Evolutionary conservation across 805 yeast genomes (phyloP), one percentile per base, ranked within the genome.

Genomic region (Alloascoidea hylecoeti): DNA sequence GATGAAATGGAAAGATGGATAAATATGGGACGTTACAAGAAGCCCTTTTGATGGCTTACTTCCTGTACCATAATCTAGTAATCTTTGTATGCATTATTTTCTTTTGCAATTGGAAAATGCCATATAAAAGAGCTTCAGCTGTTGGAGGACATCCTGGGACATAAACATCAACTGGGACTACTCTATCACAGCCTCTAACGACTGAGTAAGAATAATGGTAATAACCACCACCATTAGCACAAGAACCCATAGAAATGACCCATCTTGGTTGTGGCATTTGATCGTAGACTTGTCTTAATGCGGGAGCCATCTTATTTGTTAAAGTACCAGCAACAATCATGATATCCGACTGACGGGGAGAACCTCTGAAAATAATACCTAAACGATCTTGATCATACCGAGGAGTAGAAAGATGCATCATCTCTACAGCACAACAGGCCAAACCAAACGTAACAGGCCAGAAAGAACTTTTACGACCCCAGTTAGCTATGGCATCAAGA

Each of bases 131-230:
- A 2, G 94, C 94, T 63, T 83, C 95, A 39, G 88, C 71, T 16
- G 94, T 80, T 28, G 95, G 95, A 17, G 95, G 95, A 61, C 95
- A 83, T 5, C 95, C 95, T 15, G 95, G 95, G 39, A 83, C 94
- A 53, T 84, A 83, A 33, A 83, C 79, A 57, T 83, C 95, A 17
- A 83, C 94, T 13, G 95, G 95, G 34, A 84, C 78, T 40, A 83
- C 68, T 53, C 95, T 66, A 64, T 83, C 95, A 52, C 92, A 85
- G 37, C 95, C 95, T 55, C 95, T 70, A 16, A 84, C 94, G 17
- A 84, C 94, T 33, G 86, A 72, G 62, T 83, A 83, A 6, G 92
- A 79, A 61, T 83, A 83, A 59, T 83, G 94, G 63, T 83, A 83
- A 62, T 83, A 83, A 23, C 95, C 95, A 43, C 95, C 95, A 44